Evolutionary conservation across 345 rosid genomes (phyloP), one percentile per base, ranked within the genome.

Genomic region (Camelina laxa): DNA sequence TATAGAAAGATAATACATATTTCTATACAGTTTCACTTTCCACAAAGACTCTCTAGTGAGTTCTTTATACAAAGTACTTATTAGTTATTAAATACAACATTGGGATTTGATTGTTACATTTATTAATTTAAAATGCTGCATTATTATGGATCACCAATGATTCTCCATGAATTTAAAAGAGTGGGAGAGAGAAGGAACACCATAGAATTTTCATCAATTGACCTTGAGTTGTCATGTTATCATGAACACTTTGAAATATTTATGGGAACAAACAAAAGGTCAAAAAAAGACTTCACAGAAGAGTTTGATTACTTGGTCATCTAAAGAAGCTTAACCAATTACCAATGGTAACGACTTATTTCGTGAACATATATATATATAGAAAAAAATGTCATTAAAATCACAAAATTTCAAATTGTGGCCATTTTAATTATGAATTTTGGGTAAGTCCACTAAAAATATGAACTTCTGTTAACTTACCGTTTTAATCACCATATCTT

Each of bases 51-150:
- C 73, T 67, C 57, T 67, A 36, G 22, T 59, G 7, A 39, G 2
- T 4, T 24, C 30, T 27, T 27, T 27, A 27, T 27, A 27, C 27
- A 24, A 24, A 24, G 27, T 24, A 3, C 27, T 24, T 24, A 24
- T 24, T 60, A 51, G 22, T 60, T 50, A 33, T 42, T 53, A 75
- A 60, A 49, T 15, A 60, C 30, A 72, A 21, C 57, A 30, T 7
- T 60, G 17, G 14, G 75, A 61, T 61, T 62, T 69, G 51, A 76
- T 69, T 63, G 70, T 65, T 70, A 24, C n/a, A 63, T 35, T 75
- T 44, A 51, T 75, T 44, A 41, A 22, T 41, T 48, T 20, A 27
- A 6, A 54, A 31, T 39, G 14, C 12, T 27, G 24, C 7, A 22
- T 36, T 60, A 59, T 17, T 60, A 48, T 14, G 59, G 58, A 9